Evolutionary conservation across 1,139 yeast species (phyloP).

Genomic region (Blastobotrys apis): DNA sequence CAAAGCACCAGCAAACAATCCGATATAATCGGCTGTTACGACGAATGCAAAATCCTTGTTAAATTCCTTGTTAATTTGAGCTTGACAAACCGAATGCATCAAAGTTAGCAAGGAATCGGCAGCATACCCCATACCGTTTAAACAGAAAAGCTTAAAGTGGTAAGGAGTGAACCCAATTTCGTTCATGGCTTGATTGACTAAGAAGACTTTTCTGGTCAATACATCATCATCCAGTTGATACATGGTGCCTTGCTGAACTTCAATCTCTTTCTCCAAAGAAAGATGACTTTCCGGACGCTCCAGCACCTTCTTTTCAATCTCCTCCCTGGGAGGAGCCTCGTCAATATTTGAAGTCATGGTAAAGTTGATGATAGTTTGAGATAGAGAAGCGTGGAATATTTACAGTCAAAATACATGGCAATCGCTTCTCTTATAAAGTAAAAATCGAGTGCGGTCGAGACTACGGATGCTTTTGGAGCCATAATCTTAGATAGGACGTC

Average conservation of each 20-base stretch:
- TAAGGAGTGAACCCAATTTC: constrained; percentile 27
- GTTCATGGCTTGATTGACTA: constrained; percentile 30
- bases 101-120: constrained; percentile 45
- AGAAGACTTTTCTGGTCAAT: constrained; percentile 21
- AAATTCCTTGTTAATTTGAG: constrained; percentile 27
- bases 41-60: constrained; percentile 34
- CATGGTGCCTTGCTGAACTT: constrained; percentile 1
- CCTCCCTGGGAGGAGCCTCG: too few relatives aligned
- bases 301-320: too few relatives aligned
- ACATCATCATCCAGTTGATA: constrained; percentile 19
- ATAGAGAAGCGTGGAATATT: too few relatives aligned
- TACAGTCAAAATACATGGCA: too few relatives aligned
- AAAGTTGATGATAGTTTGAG: too few relatives aligned
- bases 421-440: too few relatives aligned
- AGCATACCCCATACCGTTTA: constrained; percentile 57
- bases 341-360: too few relatives aligned
- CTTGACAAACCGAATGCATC: constrained; percentile 41
- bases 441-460: too few relatives aligned
- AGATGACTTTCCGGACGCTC: too few relatives aligned
- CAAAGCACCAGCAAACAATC: constrained; percentile 54
- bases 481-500: too few relatives aligned
- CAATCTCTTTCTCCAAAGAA: too few relatives aligned
- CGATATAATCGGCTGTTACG: constrained; percentile 43
- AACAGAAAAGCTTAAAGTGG: constrained; percentile 25
- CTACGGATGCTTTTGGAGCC: too few relatives aligned